phyloP scores from a whole-genome alignment of 73 alveolate species.

The Diophrys sp. region DNA sequence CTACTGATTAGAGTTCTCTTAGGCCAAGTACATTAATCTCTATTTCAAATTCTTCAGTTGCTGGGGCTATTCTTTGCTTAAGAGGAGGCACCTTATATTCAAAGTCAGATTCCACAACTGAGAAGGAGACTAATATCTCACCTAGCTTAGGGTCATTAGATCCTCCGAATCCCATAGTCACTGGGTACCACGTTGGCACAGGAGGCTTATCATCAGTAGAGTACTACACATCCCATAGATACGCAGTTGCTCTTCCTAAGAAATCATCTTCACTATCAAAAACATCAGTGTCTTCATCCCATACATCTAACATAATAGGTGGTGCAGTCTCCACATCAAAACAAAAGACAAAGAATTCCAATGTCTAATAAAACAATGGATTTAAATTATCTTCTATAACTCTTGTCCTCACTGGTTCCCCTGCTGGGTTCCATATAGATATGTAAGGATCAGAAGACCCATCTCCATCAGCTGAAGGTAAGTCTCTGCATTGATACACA shows the following conservation, averaged over 20 bases:
- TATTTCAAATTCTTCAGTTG: slow-evolving; percentile 65
- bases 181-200: slow-evolving; percentile 85
- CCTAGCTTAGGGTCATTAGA: slow-evolving; percentile 67
- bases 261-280: slow-evolving; percentile 59
- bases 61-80: slow-evolving; percentile 51
- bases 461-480: slow-evolving; percentile 85
- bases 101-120: slow-evolving; percentile 63
- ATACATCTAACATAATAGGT: slow-evolving; percentile 64
- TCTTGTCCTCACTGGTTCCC: slow-evolving; percentile 18
- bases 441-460: slow-evolving; percentile 78
- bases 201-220: slow-evolving; percentile 46
- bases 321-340: slow-evolving; percentile 42
- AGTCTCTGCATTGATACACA: slow-evolving; percentile 82
- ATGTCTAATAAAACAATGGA: slow-evolving; percentile 63
- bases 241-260: slow-evolving; percentile 76
- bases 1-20: slow-evolving; percentile 78
- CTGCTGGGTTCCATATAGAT: slow-evolving; percentile 40
- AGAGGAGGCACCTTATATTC: slow-evolving; percentile 65
- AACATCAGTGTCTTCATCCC: slow-evolving; percentile 69
- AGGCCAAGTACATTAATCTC: slow-evolving; percentile 85
- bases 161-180: slow-evolving; percentile 75
- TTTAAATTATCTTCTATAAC: slow-evolving; percentile 50
- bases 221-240: slow-evolving; percentile 59
- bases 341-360: slow-evolving; percentile 9
- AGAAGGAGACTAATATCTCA: slow-evolving; percentile 72